Percentiles rank a stretch among this genome's conserved stretches.
Conservation (phyloP, 257 asterid species). For the Rubia yunnanensis region DNA sequence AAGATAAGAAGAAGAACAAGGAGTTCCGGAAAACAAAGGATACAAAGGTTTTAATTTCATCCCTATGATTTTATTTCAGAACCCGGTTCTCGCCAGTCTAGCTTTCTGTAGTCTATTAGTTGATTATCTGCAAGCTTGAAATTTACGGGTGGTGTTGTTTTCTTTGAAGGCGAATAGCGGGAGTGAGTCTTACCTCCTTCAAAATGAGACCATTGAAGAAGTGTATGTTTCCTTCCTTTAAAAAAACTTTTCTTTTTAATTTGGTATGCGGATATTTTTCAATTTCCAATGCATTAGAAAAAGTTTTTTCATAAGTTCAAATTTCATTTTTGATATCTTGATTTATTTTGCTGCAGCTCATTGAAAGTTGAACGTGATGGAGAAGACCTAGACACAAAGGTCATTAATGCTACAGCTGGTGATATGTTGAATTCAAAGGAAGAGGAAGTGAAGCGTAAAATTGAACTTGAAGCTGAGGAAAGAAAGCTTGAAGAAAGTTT, state of each 20-base stretch:
- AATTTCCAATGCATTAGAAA: conserved; percentile 3
- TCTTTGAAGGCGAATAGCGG: conserved; percentile 46
- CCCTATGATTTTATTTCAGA: conserved; percentile 11
- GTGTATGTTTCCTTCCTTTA: conserved; percentile 37
- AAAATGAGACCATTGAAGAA: conserved; percentile 46
- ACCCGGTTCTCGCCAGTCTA: neutral
- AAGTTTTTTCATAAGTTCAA: conserved; percentile 1
- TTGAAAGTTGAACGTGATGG: conserved; percentile 38
- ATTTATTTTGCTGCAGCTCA: conserved; percentile 47
- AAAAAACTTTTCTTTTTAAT: neutral
- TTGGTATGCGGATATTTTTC: conserved; percentile 4
- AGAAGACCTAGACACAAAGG: conserved; percentile 31
- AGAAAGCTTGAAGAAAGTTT: conserved; percentile 96
- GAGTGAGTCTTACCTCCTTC: conserved; percentile 36
- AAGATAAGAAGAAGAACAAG: conserved; percentile 75
- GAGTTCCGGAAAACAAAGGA: conserved; percentile 68
- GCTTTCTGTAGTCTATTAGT: neutral
- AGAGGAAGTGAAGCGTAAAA: conserved; percentile 59
- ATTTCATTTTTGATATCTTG: neutral
- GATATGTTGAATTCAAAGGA: conserved; percentile 44
- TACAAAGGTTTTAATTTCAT: conserved; percentile 53
- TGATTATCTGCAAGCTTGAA: conserved; percentile 7
- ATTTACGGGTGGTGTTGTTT: conserved; percentile 14
- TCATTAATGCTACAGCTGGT: conserved; percentile 31
- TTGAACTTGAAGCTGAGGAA: conserved; percentile 96